Base-by-base conservation (phyloP, 75 land plant species). In the Adiantum capillusveneris region DNA sequence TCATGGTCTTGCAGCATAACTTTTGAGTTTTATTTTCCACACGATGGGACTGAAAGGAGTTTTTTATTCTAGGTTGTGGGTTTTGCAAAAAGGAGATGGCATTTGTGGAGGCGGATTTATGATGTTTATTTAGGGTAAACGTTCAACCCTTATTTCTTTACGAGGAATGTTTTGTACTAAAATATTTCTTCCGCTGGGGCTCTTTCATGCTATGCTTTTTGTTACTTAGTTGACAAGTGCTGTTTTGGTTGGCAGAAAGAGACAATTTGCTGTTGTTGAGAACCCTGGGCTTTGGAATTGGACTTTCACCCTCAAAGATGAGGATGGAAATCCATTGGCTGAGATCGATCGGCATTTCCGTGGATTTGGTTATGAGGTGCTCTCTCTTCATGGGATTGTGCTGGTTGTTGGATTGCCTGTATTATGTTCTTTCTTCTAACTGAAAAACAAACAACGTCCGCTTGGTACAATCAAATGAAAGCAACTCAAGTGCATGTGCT, bases 251-350 rank as follows among this genome's bases (percentile, higher is more conserved):
- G 58, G 19, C 64, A 93, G 98, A 72, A 76, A 81, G 6, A 78
- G 70, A 39, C 98, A 93, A 45, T 93, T 93, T 75, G 95, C 93
- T 25, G 82, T 77, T 43, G 98, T 93, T 66, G 96, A 93, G 64
- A 93, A 93, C 74, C 96, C 98, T 71, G 98, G 98, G 0, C 77
- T 93, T 49, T 93, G 98, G 98, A 70, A 89, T 59, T 93, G 98
- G 98, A 93, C 98, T 17, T 93, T 93, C 64, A 88, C 98, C 30
- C 72, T 93, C 48, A 80, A 82, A 69, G 96, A 93, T 60, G 62
- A 70, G 36, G 56, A 83, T 30, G 90, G 79, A 11, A 69, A 84
- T 28, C 82, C 80, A 18, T 69, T 93, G 6, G 98, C 95, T 60
- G 83, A 84, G 61, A 81, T 93, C 31, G 90, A 93, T 70, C 86